phyloP scores from a whole-genome alignment of 768 basidiomycete genomes.

The Dioszegia crocea region DNA sequence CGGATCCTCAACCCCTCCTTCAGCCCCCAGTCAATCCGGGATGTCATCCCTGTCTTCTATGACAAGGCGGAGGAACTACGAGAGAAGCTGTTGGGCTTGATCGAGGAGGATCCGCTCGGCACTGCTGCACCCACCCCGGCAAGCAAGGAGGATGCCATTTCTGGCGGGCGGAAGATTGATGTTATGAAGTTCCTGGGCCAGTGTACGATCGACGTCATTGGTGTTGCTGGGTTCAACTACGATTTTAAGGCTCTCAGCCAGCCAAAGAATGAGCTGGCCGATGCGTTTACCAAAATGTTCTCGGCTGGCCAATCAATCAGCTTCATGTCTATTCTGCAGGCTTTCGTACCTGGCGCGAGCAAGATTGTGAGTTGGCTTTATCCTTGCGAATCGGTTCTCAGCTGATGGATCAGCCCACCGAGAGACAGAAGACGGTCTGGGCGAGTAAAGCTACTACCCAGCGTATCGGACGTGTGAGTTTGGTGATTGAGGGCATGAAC shows the following conservation, averaged over 20 bases:
- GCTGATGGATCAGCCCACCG: conserved; percentile 51
- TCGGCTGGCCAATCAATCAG: conserved; percentile 20
- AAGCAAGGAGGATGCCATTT: conserved; percentile 15
- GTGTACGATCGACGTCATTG: conserved; percentile 72
- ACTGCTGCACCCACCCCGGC: conserved; percentile 18
- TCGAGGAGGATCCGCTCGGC: conserved; percentile 18
- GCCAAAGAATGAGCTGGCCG: conserved; percentile 84
- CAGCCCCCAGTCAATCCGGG: conserved; percentile 55
- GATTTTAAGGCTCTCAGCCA: conserved; percentile 78
- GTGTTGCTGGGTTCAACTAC: conserved; percentile 69
- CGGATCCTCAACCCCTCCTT: conserved; percentile 55
- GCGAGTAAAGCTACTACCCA: conserved; percentile 56
- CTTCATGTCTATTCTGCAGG: conserved; percentile 24
- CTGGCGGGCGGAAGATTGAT: conserved; percentile 53
- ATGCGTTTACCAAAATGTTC: conserved; percentile 54
- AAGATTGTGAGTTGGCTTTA: conserved; percentile 22
- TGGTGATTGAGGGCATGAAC: too few relatives aligned
- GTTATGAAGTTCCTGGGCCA: conserved; percentile 61
- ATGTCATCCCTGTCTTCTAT: conserved; percentile 59
- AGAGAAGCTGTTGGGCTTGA: conserved; percentile 22
- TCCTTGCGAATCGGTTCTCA: not conserved
- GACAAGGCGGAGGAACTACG: conserved; percentile 58
- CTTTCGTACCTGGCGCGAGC: conserved; percentile 52
- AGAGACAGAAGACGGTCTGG: conserved; percentile 53
- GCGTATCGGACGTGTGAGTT: conserved; percentile 57